Conservation (phyloP, 2,329 filamentous ascomycete genomes). For the Balansia obtecta region DNA sequence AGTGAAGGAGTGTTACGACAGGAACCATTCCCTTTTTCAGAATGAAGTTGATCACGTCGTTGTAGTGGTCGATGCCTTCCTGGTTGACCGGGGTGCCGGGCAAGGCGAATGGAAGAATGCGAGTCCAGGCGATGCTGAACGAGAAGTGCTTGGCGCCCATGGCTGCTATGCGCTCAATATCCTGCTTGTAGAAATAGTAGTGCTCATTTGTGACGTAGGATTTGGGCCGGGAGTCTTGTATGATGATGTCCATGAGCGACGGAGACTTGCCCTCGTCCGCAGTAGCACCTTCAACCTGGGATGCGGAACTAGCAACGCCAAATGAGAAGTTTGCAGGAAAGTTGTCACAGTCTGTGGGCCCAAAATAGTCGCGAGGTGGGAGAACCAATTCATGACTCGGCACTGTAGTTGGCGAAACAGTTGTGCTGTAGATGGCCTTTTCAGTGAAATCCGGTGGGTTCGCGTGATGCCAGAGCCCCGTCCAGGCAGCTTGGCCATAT, state of each 20-base stretch:
- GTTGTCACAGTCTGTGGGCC: slow-evolving; percentile 32
- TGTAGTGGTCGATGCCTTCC: slow-evolving; percentile 38
- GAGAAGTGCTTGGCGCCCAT: slow-evolving; percentile 39
- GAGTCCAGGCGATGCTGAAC: slow-evolving; percentile 39
- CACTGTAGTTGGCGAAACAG: slow-evolving; percentile 41
- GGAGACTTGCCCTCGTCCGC: slow-evolving; percentile 30
- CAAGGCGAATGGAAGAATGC: slow-evolving; percentile 38
- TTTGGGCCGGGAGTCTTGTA: slow-evolving; percentile 14
- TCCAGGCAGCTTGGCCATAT: slow-evolving; percentile 20
- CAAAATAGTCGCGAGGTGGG: slow-evolving; percentile 39
- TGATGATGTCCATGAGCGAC: slow-evolving; percentile 29
- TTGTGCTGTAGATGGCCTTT: slow-evolving; percentile 26
- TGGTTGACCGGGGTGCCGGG: slow-evolving; percentile 38
- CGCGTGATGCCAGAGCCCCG: slow-evolving; percentile 19
- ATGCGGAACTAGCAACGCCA: slow-evolving; percentile 35
- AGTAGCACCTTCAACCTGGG: slow-evolving; percentile 33
- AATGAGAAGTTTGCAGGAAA: slow-evolving; percentile 36
- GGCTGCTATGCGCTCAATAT: slow-evolving; percentile 38
- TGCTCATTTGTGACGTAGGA: slow-evolving; percentile 32
- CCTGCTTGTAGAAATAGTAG: slow-evolving; percentile 44
- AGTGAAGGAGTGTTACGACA: slow-evolving; percentile 34
- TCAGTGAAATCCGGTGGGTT: slow-evolving; percentile 23
- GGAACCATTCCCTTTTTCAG: slow-evolving; percentile 37
- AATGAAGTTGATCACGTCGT: slow-evolving; percentile 38
- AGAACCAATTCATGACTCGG: slow-evolving; percentile 41